phyloP scores from a whole-genome alignment of 805 yeast genomes.

The Schwanniomyces vanrijiae region DNA sequence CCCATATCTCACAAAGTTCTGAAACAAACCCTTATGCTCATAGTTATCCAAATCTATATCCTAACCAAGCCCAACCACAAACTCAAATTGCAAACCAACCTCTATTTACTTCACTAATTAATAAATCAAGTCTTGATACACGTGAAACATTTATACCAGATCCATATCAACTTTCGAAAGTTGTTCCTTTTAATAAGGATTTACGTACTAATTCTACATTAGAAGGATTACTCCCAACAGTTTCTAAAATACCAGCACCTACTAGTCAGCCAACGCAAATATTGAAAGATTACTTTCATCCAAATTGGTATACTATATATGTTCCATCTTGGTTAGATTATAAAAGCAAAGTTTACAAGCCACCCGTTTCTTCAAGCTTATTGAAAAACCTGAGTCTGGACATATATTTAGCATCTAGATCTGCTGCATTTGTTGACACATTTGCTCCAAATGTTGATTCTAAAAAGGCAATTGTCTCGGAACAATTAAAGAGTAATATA shows the following conservation, averaged over 20 bases:
- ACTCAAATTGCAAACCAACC: conserved; percentile 65
- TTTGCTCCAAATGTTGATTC: conserved; percentile 40
- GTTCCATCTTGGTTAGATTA: conserved; percentile 44
- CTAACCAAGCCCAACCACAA: conserved; percentile 15
- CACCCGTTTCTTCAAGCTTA: conserved; percentile 29
- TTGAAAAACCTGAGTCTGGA: conserved; percentile 20
- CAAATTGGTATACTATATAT: conserved; percentile 45
- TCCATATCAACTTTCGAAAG: conserved; percentile 63
- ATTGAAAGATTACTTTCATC: conserved; percentile 43
- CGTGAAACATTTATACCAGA: conserved; percentile 69
- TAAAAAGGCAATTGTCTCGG: conserved; percentile 32
- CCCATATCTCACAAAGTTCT: conserved; percentile 30
- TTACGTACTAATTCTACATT: conserved; percentile 20
- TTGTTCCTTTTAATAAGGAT: conserved; percentile 50
- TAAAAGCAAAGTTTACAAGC: conserved; percentile 19
- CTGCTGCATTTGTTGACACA: conserved; percentile 25
- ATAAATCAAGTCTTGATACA: conserved; percentile 72
- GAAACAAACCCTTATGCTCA: conserved; percentile 20
- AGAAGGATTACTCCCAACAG: conserved; percentile 29
- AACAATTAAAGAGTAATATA: conserved; percentile 28
- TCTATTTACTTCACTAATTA: conserved; percentile 70
- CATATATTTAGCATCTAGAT: conserved; percentile 16
- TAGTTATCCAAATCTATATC: conserved; percentile 36
- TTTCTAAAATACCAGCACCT: conserved; percentile 35
- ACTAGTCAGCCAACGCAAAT: conserved; percentile 32